Base-by-base conservation (phyloP, 2,329 filamentous ascomycete species). In the Microsporum ferrugineum region DNA sequence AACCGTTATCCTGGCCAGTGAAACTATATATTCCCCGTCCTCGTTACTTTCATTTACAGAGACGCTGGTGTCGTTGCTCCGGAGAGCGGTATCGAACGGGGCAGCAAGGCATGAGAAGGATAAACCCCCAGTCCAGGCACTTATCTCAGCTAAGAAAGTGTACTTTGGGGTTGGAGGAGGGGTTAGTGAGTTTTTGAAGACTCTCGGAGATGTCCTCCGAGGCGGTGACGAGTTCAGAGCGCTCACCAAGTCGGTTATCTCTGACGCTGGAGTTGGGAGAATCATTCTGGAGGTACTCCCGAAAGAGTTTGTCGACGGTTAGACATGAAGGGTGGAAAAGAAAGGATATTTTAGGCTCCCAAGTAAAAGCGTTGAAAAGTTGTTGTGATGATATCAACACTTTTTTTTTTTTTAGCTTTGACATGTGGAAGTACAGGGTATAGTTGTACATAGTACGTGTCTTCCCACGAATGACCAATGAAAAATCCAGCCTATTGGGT, bases 161-260 rank as follows among this genome's bases (percentile, higher is more conserved):
- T 87, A 87, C 71, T 87, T 87, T 67, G 84, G 84, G 0, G 84
- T 87, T 34, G 84, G 84, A 0, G 84, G 84, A 1, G 84, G 83
- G 34, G 81, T 86, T 7, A 82, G 85, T 71, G 82, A 82, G 39
- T 83, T 87, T 65, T 66, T 76, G 53, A 64, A 66, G 17, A 70
- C 72, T 14, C 41, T 76, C 55, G 63, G 65, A 47, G 66, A 66
- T 12, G 63, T 74, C 5, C 57, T 60, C 8, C 58, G 55, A 2
- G 59, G 31, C 39, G 7, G 14, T 33, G 36, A 59, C 5, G 63
- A 63, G 23, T 68, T 64, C 6, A 49, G 38, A 29, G 70, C 72
- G 17, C 68, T 67, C 57, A 67, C 72, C 53, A 69, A 69, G 41
- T 59, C 72, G 61, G 71, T 77, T 65, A 66, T 75, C 33, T 72